Percentiles rank a stretch among this genome's conserved stretches.
Evolutionary conservation across 768 basidiomycete genomes (phyloP).

Genomic region (Tricholoma furcatifolium): DNA sequence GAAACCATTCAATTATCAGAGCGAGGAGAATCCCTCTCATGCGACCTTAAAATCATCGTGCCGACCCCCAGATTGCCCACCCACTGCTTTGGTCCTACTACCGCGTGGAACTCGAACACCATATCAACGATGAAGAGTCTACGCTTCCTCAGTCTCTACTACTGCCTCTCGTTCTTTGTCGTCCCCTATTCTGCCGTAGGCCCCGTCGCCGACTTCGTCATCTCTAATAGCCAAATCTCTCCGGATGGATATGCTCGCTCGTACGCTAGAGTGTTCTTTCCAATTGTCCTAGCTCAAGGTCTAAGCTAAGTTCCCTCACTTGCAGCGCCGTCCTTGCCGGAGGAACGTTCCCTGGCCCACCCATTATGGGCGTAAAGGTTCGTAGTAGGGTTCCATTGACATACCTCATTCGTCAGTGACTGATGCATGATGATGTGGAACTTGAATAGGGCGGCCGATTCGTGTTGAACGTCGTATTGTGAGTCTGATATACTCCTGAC

Average conservation of each 20-base stretch:
- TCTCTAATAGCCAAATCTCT: background rate
- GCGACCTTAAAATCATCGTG: too few relatives aligned
- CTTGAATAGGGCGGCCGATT: conserved; percentile 34
- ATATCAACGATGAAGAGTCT: background rate
- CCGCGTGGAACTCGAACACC: too few relatives aligned
- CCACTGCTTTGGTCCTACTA: too few relatives aligned
- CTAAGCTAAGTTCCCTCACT: too few relatives aligned
- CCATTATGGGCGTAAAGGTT: conserved; percentile 37
- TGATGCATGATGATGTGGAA: background rate
- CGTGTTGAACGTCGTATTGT: conserved; percentile 42
- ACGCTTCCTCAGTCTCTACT: background rate
- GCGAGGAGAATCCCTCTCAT: background rate
- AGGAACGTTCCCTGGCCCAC: conserved; percentile 30
- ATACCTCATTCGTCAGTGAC: background rate
- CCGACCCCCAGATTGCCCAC: too few relatives aligned
- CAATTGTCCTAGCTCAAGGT: too few relatives aligned
- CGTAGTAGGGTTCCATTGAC: background rate
- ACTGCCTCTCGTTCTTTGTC: background rate
- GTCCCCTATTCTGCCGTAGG: background rate
- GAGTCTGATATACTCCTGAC: conserved; percentile 15
- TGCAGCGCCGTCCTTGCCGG: conserved; percentile 26
- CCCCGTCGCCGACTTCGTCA: background rate
- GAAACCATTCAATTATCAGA: too few relatives aligned
- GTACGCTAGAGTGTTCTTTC: background rate
- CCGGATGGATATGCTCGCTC: background rate